Percentiles rank a stretch among this genome's conserved stretches.
These are phyloP conservation scores for Globisporangium orthogonon DNA, from an alignment of 352 stramenopile genomes.

Conservation along the genomic window DNA sequence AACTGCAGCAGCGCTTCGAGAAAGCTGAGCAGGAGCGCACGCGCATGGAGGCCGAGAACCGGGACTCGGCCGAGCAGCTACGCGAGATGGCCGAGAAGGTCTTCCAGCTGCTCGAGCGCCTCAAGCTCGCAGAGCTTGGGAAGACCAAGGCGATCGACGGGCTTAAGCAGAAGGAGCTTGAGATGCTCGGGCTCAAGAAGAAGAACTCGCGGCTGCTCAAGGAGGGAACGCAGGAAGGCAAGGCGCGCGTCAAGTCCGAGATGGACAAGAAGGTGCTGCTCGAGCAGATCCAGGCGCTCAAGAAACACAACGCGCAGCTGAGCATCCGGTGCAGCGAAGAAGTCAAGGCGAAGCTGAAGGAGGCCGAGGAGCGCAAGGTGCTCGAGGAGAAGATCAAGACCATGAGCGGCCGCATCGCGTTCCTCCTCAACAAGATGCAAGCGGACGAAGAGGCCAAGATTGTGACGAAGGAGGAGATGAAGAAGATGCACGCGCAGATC, in stretches of 20 bases:
- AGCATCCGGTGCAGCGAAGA: constrained; percentile 89
- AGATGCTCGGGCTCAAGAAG: constrained; percentile 92
- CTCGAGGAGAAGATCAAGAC: constrained; percentile 93
- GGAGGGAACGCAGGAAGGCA: constrained; percentile 91
- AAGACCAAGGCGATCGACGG: constrained; percentile 95
- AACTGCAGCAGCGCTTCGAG: constrained; percentile 83
- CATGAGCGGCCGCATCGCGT: constrained; percentile 89
- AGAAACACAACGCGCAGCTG: constrained; percentile 94
- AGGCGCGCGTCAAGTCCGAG: constrained; percentile 91
- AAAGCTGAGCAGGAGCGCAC: constrained; percentile 90
- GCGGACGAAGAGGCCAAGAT: constrained; percentile 93
- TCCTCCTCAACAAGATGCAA: constrained; percentile 96
- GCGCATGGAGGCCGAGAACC: constrained; percentile 93
- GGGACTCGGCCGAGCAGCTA: constrained; percentile 92
- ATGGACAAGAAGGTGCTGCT: constrained; percentile 92
- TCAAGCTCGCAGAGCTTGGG: constrained; percentile 94
- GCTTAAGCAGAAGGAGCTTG: constrained; percentile 92
- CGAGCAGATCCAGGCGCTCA: constrained; percentile 92
- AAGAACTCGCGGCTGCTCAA: constrained; percentile 92
- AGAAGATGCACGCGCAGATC: constrained; percentile 92
- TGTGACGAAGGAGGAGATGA: constrained; percentile 90
- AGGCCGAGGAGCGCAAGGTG: constrained; percentile 89
- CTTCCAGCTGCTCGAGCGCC: constrained; percentile 93
- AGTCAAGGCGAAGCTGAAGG: constrained; percentile 90
- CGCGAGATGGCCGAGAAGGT: constrained; percentile 96